Evolutionary conservation across 345 rosid genomes (phyloP).

Genomic region (Aethionema arabicum): DNA sequence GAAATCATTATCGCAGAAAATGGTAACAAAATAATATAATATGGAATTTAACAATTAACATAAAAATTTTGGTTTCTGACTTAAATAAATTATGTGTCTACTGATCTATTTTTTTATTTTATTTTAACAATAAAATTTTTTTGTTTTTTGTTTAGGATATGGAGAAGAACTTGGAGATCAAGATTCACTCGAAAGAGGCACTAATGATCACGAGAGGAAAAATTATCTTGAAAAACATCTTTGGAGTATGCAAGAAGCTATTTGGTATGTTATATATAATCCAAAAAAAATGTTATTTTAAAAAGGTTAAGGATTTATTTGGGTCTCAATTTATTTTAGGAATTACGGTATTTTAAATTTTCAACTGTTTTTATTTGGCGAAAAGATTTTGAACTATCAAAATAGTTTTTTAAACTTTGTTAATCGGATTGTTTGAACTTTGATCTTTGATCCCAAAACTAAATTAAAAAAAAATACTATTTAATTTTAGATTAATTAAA

Average conservation of each 20-base stretch:
- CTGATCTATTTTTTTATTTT: background rate
- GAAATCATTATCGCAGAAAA: slow-evolving; percentile 47
- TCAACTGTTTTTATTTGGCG: too few species aligned
- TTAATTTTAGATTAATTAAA: too few species aligned
- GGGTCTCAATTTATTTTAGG: too few species aligned
- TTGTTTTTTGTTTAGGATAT: slow-evolving; percentile 14
- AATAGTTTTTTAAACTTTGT: too few species aligned
- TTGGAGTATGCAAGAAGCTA: slow-evolving; percentile 25
- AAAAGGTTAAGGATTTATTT: background rate
- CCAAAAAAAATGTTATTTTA: too few species aligned
- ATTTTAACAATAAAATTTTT: background rate
- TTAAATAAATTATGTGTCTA: too few species aligned
- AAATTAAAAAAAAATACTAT: too few species aligned
- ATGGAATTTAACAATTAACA: background rate
- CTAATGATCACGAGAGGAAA: slow-evolving; percentile 17
- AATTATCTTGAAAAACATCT: slow-evolving; percentile 33
- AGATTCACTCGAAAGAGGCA: slow-evolving; percentile 18
- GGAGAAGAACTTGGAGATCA: slow-evolving; percentile 20
- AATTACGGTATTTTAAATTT: background rate
- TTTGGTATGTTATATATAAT: slow-evolving; percentile 13
- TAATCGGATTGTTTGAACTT: too few species aligned
- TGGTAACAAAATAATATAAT: slow-evolving; percentile 37
- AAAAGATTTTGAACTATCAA: too few species aligned
- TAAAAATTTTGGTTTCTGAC: too few species aligned
- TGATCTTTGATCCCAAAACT: too few species aligned